phyloP scores from a whole-genome alignment of 2,329 filamentous ascomycete genomes.

The Penicillium janthinellum region DNA sequence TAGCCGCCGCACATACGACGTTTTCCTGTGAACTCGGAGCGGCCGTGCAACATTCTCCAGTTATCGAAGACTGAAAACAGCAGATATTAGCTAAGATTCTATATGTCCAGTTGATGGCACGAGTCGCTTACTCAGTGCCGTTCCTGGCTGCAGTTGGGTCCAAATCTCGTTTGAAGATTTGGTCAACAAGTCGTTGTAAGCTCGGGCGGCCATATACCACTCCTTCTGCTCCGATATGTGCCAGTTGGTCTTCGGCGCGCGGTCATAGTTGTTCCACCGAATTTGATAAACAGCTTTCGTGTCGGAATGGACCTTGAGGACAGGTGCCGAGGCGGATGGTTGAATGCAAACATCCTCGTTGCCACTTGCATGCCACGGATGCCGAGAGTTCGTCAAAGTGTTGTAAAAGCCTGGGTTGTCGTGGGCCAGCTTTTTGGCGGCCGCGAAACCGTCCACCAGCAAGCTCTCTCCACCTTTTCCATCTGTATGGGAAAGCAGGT shows the following conservation, averaged over 20 bases:
- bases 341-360: slow-evolving; percentile 81
- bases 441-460: slow-evolving; percentile 83
- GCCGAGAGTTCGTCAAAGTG: slow-evolving; percentile 56
- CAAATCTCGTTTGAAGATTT: slow-evolving; percentile 69
- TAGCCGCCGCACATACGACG: slow-evolving; percentile 90
- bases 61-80: slow-evolving; percentile 79
- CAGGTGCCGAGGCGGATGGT: slow-evolving; percentile 69
- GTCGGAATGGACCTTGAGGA: slow-evolving; percentile 63
- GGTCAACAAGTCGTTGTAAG: slow-evolving; percentile 71
- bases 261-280: slow-evolving; percentile 92
- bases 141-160: slow-evolving; percentile 79
- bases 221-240: slow-evolving; percentile 50
- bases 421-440: slow-evolving; percentile 61
- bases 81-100: not conserved
- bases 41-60: slow-evolving; percentile 88
- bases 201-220: slow-evolving; percentile 81
- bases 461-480: slow-evolving; percentile 71
- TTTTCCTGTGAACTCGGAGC: slow-evolving; percentile 78
- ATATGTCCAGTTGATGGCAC: not conserved
- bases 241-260: slow-evolving; percentile 67
- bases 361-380: slow-evolving; percentile 83
- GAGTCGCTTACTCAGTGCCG: slow-evolving; percentile 65
- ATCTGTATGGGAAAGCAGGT: slow-evolving; percentile 76
- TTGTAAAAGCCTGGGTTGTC: slow-evolving; percentile 61
- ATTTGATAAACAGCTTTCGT: slow-evolving; percentile 61